Evolutionary conservation across 768 basidiomycete genomes (phyloP).

Genomic region (Hygrophorus russula): DNA sequence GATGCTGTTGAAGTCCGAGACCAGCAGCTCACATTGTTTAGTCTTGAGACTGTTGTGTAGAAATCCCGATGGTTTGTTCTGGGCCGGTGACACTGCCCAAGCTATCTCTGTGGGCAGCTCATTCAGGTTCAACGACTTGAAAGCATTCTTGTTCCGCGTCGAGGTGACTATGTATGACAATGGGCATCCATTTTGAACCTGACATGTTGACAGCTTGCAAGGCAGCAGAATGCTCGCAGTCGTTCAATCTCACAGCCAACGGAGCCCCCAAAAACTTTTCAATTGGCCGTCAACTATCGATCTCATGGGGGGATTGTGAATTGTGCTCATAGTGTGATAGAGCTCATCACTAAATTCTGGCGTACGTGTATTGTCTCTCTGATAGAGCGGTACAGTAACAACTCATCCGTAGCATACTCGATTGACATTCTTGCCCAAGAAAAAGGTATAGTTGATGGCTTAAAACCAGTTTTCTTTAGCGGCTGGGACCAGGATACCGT

Average conservation of each 20-base stretch:
- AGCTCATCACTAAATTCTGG: constrained; percentile 53
- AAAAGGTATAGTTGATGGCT: constrained; percentile 39
- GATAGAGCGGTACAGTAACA: too few relatives aligned
- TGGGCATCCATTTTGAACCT: background rate
- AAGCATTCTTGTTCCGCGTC: constrained; percentile 49
- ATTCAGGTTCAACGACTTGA: constrained; percentile 62
- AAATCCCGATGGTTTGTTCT: constrained; percentile 60
- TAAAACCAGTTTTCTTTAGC: constrained; percentile 47
- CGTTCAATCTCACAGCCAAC: background rate
- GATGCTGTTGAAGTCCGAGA: background rate
- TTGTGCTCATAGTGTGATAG: constrained; percentile 53
- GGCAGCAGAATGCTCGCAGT: background rate
- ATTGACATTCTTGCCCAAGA: constrained; percentile 53
- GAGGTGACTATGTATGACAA: constrained; percentile 33
- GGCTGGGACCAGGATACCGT: constrained; percentile 31
- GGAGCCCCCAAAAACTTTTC: constrained; percentile 28
- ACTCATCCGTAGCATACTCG: constrained; percentile 21
- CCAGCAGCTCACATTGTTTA: constrained; percentile 12
- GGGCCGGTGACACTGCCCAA: constrained; percentile 76
- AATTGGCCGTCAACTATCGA: constrained; percentile 54
- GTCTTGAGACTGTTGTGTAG: constrained; percentile 52
- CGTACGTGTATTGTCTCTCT: constrained; percentile 9
- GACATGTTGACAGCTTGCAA: background rate
- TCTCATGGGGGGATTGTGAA: constrained; percentile 69
- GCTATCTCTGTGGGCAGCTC: constrained; percentile 65